Evolutionary conservation across 257 asterid species (phyloP).

Genomic region (Rhazya stricta): DNA sequence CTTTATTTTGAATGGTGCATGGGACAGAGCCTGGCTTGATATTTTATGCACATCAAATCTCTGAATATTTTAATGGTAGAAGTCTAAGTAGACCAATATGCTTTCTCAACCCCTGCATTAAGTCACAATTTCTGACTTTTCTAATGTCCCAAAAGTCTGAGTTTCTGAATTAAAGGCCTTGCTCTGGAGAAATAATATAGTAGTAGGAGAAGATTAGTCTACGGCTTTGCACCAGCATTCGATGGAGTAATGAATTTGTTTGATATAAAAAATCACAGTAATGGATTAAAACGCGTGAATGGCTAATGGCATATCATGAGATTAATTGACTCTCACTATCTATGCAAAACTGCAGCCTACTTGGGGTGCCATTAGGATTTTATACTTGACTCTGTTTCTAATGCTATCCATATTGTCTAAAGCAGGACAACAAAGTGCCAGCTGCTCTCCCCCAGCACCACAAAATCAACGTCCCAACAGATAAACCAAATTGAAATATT

Average conservation of each 20-base stretch:
- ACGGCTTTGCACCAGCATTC: constrained; percentile 2
- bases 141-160: constrained; percentile 12
- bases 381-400: constrained; percentile 2
- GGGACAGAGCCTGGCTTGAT: not conserved
- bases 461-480: too few relatives aligned
- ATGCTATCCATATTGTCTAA: not conserved
- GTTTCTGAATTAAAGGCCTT: not conserved
- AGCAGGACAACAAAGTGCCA: not conserved
- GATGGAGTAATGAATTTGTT: constrained; percentile 12
- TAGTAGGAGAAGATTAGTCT: not conserved
- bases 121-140: constrained; percentile 19
- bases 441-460: too few relatives aligned
- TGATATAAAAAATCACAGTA: constrained; percentile 2
- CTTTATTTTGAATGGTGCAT: constrained; percentile 4
- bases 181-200: not conserved
- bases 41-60: not conserved
- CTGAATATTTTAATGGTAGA: constrained; percentile 1
- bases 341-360: constrained; percentile 2
- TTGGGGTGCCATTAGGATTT: constrained; percentile 7
- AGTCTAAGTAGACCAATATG: constrained; percentile 5
- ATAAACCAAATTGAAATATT: too few relatives aligned
- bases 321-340: constrained; percentile 21
- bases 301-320: constrained; percentile 15
- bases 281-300: constrained; percentile 23
- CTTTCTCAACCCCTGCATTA: not conserved